Percentiles rank a stretch among this genome's conserved stretches.
Conservation (phyloP, 306 rosid species). For the Medicago lupulina region DNA sequence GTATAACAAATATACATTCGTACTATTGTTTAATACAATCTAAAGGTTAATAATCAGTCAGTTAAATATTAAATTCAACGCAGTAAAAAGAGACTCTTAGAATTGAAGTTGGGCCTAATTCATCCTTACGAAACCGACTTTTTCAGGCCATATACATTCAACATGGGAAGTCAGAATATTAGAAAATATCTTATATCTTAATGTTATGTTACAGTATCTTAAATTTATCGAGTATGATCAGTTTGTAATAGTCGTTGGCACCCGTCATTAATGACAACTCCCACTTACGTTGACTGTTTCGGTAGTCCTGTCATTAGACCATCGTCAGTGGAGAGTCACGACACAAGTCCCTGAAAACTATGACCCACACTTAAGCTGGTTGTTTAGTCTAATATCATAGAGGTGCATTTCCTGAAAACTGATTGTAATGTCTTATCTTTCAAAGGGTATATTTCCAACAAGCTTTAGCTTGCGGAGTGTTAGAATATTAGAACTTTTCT, state of each 20-base stretch:
- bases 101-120: background rate
- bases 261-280: background rate
- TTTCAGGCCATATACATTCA: background rate
- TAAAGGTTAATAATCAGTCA: background rate
- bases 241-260: background rate
- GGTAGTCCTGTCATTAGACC: background rate
- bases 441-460: background rate
- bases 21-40: conserved; percentile 8
- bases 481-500: background rate
- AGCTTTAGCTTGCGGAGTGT: background rate
- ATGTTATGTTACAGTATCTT: background rate
- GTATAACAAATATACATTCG: conserved; percentile 1
- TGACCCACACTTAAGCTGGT: background rate
- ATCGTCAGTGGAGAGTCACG: no score
- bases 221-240: background rate
- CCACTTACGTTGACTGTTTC: background rate
- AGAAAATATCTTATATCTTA: background rate
- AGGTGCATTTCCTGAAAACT: background rate
- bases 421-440: background rate
- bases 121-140: background rate
- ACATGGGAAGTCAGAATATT: background rate
- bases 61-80: background rate
- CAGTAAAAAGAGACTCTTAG: background rate
- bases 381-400: background rate
- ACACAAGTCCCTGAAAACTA: no score